Evolutionary conservation across 495 filamentous ascomycete genomes (phyloP).

Genomic region (Penicillium verhagenii): DNA sequence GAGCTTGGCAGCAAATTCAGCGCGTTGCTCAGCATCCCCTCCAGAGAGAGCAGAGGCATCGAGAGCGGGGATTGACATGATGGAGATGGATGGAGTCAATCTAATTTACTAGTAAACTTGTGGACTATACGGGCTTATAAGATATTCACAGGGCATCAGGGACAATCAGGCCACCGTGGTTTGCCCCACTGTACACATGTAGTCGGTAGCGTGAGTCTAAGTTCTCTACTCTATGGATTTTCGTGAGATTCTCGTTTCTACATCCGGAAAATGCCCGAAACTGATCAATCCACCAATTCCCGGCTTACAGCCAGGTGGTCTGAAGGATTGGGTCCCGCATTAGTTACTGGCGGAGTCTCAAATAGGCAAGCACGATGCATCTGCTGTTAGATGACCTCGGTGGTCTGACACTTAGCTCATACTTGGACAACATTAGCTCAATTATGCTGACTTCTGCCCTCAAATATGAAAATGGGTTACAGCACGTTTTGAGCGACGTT

Average conservation of each 20-base stretch:
- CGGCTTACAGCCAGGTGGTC: not conserved
- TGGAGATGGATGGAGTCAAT: not conserved
- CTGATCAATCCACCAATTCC: not conserved
- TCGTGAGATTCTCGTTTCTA: not conserved
- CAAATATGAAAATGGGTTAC: not conserved
- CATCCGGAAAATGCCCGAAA: not conserved
- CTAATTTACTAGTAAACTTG: not conserved
- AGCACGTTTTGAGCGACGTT: not conserved
- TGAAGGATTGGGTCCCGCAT: not conserved
- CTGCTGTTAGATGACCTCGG: not conserved
- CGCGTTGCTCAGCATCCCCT: not conserved
- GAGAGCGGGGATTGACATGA: not conserved
- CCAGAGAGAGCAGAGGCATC: not conserved
- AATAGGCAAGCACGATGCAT: not conserved
- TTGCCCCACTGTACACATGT: not conserved
- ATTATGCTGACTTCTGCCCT: not conserved
- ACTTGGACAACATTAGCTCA: not conserved
- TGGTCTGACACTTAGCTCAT: not conserved
- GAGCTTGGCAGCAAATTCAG: not conserved
- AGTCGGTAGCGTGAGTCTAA: not conserved
- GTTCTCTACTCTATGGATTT: not conserved
- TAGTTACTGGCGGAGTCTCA: not conserved
- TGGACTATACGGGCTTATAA: not conserved
- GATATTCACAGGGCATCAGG: not conserved
- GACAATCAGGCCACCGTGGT: not conserved